Conservation (phyloP, 73 alveolate species). For the Stentor roeselii region DNA sequence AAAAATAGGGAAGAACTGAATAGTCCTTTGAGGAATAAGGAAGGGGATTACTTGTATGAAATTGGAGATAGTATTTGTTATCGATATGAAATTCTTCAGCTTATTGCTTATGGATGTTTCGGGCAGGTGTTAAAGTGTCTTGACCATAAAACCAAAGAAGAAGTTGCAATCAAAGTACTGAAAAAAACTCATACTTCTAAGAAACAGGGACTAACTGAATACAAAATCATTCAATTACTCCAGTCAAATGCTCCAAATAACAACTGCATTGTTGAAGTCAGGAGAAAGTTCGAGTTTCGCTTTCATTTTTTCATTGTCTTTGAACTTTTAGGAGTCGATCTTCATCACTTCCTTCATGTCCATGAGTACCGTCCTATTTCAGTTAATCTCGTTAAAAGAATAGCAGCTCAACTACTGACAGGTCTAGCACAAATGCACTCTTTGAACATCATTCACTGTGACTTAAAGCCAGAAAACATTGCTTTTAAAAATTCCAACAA, state of each 20-base stretch:
- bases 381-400: constrained; percentile 65
- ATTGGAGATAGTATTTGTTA: too few species aligned
- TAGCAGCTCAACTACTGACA: constrained; percentile 70
- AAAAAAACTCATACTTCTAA: too few species aligned
- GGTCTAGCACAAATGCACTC: constrained; percentile 75
- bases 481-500: constrained; percentile 57
- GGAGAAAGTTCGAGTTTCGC: too few species aligned
- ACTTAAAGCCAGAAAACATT: constrained; percentile 85
- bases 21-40: too few species aligned
- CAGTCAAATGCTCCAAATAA: too few species aligned
- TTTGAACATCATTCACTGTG: constrained; percentile 76
- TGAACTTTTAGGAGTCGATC: constrained; percentile 79
- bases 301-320: constrained; percentile 88
- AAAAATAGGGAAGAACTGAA: too few species aligned
- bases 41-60: too few species aligned
- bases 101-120: too few species aligned
- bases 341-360: constrained; percentile 76
- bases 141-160: constrained; percentile 45
- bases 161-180: constrained; percentile 43
- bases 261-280: too few species aligned
- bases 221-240: too few species aligned
- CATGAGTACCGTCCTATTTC: constrained; percentile 70
- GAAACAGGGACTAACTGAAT: too few species aligned
- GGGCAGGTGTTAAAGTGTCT: constrained; percentile 39
- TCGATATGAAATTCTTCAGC: too few species aligned